Conservation (phyloP, 768 basidiomycete species). For the Lactarius evosmus region DNA sequence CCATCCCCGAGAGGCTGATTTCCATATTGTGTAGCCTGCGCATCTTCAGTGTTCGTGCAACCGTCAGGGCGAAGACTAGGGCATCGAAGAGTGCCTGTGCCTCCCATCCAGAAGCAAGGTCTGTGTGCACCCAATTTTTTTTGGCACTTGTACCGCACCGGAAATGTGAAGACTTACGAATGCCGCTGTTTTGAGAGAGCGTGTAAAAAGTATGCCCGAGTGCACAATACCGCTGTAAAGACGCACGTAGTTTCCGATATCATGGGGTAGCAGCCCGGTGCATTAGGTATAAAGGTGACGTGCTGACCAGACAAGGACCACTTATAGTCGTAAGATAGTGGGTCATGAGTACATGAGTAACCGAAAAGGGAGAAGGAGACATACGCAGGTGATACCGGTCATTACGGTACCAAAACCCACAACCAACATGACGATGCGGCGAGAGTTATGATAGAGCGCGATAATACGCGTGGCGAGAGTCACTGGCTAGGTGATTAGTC, state of each 20-base stretch:
- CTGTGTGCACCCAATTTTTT: conserved; percentile 22
- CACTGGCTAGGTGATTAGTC: conserved; percentile 31
- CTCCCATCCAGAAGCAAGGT: conserved; percentile 44
- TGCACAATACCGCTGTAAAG: background rate
- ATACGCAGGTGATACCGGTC: conserved; percentile 37
- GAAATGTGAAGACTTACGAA: conserved; percentile 25
- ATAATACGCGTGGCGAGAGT: conserved; percentile 48
- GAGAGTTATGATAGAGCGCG: conserved; percentile 46
- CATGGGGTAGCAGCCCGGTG: conserved; percentile 29
- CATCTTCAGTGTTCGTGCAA: conserved; percentile 42
- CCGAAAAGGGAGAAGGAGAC: conserved; percentile 27
- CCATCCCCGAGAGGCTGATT: conserved; percentile 30
- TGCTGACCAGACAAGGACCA: conserved; percentile 44
- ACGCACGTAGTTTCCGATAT: conserved; percentile 31
- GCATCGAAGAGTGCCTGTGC: conserved; percentile 49
- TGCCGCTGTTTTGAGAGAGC: conserved; percentile 21
- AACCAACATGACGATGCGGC: conserved; percentile 39
- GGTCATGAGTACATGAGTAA: too few relatives aligned
- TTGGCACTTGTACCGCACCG: background rate
- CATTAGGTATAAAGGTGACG: conserved; percentile 5
- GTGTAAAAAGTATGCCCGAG: background rate
- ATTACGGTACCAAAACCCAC: conserved; percentile 36
- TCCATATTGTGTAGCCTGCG: conserved; percentile 33
- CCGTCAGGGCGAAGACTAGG: conserved; percentile 46
- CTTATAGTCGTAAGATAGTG: conserved; percentile 31